Conservation (phyloP, 352 stramenopile species). For the Phytophthora tubulina region DNA sequence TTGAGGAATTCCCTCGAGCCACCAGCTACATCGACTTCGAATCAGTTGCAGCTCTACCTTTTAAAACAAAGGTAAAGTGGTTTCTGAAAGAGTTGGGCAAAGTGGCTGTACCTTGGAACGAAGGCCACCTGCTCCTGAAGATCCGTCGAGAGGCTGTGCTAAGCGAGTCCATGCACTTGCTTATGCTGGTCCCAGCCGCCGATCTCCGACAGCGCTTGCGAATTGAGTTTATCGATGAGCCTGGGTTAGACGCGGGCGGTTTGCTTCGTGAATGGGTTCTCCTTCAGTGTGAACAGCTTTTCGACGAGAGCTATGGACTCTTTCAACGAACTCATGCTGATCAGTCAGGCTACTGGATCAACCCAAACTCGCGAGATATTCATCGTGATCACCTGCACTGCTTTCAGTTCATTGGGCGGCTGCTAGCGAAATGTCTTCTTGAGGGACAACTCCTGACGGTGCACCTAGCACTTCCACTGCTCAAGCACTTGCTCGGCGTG, state of each 20-base stretch:
- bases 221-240: slow-evolving; percentile 89
- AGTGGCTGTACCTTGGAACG: slow-evolving; percentile 79
- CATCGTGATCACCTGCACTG: slow-evolving; percentile 77
- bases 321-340: slow-evolving; percentile 80
- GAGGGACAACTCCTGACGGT: slow-evolving; percentile 82
- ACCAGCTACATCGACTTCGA: slow-evolving; percentile 84
- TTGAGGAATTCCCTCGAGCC: slow-evolving; percentile 78
- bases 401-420: slow-evolving; percentile 79
- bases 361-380: slow-evolving; percentile 74
- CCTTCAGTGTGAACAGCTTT: slow-evolving; percentile 79
- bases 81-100: slow-evolving; percentile 82
- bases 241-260: slow-evolving; percentile 76
- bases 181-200: slow-evolving; percentile 79
- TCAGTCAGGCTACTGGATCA: slow-evolving; percentile 87
- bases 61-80: slow-evolving; percentile 81
- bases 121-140: slow-evolving; percentile 83
- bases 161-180: slow-evolving; percentile 84
- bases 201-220: slow-evolving; percentile 78
- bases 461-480: slow-evolving; percentile 77
- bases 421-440: slow-evolving; percentile 82
- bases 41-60: slow-evolving; percentile 71
- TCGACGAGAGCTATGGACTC: slow-evolving; percentile 80
- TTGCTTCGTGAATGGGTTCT: slow-evolving; percentile 85
- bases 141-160: slow-evolving; percentile 80
- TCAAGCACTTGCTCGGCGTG: slow-evolving; percentile 87